Base-by-base conservation (phyloP, 768 basidiomycete genomes). In the Tephrocybe sp. region DNA sequence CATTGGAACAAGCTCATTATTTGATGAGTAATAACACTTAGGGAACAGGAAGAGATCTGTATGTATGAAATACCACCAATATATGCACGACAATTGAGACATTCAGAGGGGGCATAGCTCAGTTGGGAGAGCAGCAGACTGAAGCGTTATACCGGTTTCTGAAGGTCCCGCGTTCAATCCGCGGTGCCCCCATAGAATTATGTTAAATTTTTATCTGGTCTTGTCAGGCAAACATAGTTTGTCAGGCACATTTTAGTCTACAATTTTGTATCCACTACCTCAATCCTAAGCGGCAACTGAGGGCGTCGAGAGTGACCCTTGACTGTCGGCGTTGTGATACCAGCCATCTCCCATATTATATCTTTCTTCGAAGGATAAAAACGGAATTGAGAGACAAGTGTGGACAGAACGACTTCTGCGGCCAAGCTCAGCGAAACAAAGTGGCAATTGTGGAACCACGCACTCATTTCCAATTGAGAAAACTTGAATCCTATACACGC, bases 401-500 rank as follows among this genome's bases (percentile, higher is more conserved):
- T 42, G 18, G 44, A 44, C 34, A 57, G 15, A 2, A 55, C 39
- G 8, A 55, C 50, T 40, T 58, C 56, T 55, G 26, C 5, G n/a
- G n/a, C n/a, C n/a, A 25, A 28, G 15, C 5, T 5, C 32, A 32
- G 34, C 30, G 2, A 37, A 27, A 15, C 8, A 24, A 25, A n/a
- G 15, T 19, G 3, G 13, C 5, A 24, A 12, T 15, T 13, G 15
- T 2, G 9, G 34, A 24, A 37, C 16, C 1, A 60, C 68, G 31
- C 45, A 72, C 70, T 70, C 56, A 69, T 70, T 48, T 71, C 69
- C 28, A 71, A 49, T 53, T 71, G 63, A 1, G 71, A 60, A 53
- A 73, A 71, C 53, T 71, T 70, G 62, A 71, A 69, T 3, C 69
- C 69, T 21, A 71, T 70, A 63, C 69, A 71, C 4, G 69, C 55